Evolutionary conservation across 441 rosid species (phyloP).

Genomic region (Melianthus villosus): DNA sequence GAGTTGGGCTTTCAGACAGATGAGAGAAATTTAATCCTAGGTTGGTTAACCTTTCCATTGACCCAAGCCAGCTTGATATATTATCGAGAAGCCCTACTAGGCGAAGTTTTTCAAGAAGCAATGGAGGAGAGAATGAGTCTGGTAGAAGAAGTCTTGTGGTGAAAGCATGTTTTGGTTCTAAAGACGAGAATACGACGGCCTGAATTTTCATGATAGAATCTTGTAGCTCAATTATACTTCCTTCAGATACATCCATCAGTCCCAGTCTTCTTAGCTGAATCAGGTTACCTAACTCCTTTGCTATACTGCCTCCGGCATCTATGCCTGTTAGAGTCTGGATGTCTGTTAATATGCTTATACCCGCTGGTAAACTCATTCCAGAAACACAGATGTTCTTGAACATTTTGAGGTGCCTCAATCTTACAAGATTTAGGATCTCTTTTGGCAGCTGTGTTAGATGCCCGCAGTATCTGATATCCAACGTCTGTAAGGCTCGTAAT

Average conservation of each 20-base stretch:
- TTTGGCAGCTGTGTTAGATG: slow-evolving; percentile 9
- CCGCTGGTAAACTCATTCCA: slow-evolving; percentile 16
- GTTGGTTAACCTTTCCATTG: slow-evolving; percentile 19
- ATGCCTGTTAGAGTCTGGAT: slow-evolving; percentile 20
- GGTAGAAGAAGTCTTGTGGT: slow-evolving; percentile 8
- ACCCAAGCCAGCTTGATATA: slow-evolving; percentile 20
- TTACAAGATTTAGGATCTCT: slow-evolving; percentile 11
- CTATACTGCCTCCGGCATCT: slow-evolving; percentile 13
- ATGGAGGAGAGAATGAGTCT: slow-evolving; percentile 23
- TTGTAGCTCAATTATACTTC: slow-evolving; percentile 11
- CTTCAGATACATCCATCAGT: slow-evolving; percentile 19
- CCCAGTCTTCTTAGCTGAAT: slow-evolving; percentile 21
- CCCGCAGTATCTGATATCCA: slow-evolving; percentile 25
- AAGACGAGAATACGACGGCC: slow-evolving; percentile 17
- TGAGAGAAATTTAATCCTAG: slow-evolving; percentile 17
- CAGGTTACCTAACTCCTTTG: slow-evolving; percentile 15
- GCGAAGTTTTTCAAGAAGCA: slow-evolving; percentile 17
- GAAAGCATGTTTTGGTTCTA: slow-evolving; percentile 12
- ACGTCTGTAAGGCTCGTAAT: slow-evolving; percentile 17
- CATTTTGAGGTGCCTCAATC: slow-evolving; percentile 21
- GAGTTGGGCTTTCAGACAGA: slow-evolving; percentile 22
- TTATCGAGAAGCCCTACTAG: slow-evolving; percentile 16
- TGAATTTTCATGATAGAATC: slow-evolving; percentile 19
- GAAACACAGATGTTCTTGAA: slow-evolving; percentile 10
- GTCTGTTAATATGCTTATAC: slow-evolving; percentile 13